Evolutionary conservation across 2,329 filamentous ascomycete species (phyloP), one percentile per base, ranked within the genome.

Genomic region (Cryphonectria nitschkei): DNA sequence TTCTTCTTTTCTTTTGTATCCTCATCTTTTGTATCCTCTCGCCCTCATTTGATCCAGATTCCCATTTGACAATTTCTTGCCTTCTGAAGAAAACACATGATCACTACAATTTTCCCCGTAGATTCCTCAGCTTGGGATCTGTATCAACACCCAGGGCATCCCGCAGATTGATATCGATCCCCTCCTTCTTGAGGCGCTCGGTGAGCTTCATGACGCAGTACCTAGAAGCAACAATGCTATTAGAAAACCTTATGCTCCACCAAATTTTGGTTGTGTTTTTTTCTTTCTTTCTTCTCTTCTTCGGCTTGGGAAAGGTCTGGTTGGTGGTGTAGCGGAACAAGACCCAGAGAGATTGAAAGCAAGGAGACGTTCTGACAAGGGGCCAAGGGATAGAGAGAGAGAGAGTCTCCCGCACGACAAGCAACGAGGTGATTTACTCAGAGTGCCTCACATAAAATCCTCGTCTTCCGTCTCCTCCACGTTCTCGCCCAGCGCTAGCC

Each of bases 401-500:
- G 62, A 67, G 65, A 67, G 68, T 71, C 71, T 69, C 71, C 70
- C 71, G 67, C 41, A 62, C 26, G 66, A 52, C 34, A 68, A 62
- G 67, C 67, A 63, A 46, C 56, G 46, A 62, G 65, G 26, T 43
- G 61, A 64, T 39, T 64, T 64, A 64, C 61, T 64, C 61, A 64
- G 65, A 67, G 64, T 70, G 58, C 61, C 64, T 76, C 72, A 82
- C 82, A 84, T 84, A 32, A 84, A 84, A 69, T 84, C 82, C 72
- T 84, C 82, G 19, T 82, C 76, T 60, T 75, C 81, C 19, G 68
- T 71, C 60, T 75, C 73, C 67, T 70, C 71, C 70, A 72, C 71
- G 37, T 70, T 74, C 58, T 76, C 77, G 11, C 79, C 80, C 68
- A 85, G 75, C 26, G 82, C 82, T 73, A 86, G 77, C 69, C 79